Conservation (phyloP, 305 asterid species). For the Fraxinus sp. region DNA sequence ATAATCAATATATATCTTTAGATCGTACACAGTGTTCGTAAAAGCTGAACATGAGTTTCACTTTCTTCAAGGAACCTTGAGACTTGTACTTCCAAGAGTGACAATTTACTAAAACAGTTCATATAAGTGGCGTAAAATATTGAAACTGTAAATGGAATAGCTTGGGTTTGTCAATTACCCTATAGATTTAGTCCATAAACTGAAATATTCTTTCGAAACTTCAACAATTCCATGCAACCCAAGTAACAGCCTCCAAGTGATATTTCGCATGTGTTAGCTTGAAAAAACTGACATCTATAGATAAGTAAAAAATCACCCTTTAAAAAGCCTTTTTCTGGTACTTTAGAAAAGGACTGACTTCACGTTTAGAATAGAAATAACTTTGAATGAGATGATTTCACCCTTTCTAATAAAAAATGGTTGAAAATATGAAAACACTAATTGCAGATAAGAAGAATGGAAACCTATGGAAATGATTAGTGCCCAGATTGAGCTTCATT, state of each 20-base stretch:
- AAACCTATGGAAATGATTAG: not conserved
- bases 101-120: not conserved
- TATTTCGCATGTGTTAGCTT: not conserved
- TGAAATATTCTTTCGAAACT: not conserved
- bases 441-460: not conserved
- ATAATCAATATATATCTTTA: not conserved
- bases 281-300: not conserved
- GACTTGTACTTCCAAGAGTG: not conserved
- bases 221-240: not conserved
- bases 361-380: not conserved
- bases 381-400: not conserved
- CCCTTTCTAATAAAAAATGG: not conserved
- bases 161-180: not conserved
- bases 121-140: not conserved
- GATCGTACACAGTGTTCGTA: not conserved
- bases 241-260: not conserved
- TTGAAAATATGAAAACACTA: not conserved
- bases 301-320: not conserved
- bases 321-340: not conserved
- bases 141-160: not conserved
- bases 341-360: not conserved
- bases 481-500: conserved; percentile 2
- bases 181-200: not conserved
- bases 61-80: not conserved
- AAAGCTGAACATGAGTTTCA: not conserved